Evolutionary conservation across 768 basidiomycete genomes (phyloP), one percentile per base, ranked within the genome.

Genomic region (Ephemerocybe angulata): DNA sequence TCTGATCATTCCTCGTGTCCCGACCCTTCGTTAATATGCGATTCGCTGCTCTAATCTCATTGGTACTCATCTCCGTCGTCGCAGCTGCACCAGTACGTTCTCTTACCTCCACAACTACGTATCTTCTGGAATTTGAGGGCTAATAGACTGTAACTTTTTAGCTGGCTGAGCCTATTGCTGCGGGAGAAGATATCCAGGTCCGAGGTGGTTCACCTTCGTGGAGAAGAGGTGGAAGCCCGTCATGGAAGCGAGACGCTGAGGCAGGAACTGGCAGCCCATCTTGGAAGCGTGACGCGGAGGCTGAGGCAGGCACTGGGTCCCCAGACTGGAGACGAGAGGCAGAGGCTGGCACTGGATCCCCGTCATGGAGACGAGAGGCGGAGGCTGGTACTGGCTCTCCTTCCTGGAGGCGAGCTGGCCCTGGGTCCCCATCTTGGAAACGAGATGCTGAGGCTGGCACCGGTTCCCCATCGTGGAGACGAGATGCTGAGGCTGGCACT

Each of bases 1-100:
- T 49, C 31, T 17, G 27, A 24, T 30, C 28, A 13, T 27, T 17
- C 28, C n/a, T n/a, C n/a, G 8, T 35, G 17, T 17, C 33, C 17
- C 33, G 33, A 8, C 72, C 56, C 70, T 65, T 72, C 59, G 30
- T 55, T 54, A 58, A 66, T 55, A 62, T 68, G 62, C 71, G 67
- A 58, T 71, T 71, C 54, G 58, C 74, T 46, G 59, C 69, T 47
- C 50, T 72, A 37, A 53, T 77, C 43, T 67, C 68, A 30, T 54
- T 74, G 55, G 58, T 72, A 57, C 61, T 74, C 53, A 59, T 70
- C 28, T 59, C 66, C 42, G 64, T 67, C 52, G 69, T 64, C 56
- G 66, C 68, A 56, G 70, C 75, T 58, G 61, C 71, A 47, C 76
- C 77, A 54, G 74, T 76, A 60, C 53, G 72, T 70, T 15, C 8